Percentiles rank a stretch among this genome's conserved stretches.
These are phyloP conservation scores for Exophiala phaeomuriformis DNA, from an alignment of 2,329 filamentous ascomycete species.

Conservation along the genomic window DNA sequence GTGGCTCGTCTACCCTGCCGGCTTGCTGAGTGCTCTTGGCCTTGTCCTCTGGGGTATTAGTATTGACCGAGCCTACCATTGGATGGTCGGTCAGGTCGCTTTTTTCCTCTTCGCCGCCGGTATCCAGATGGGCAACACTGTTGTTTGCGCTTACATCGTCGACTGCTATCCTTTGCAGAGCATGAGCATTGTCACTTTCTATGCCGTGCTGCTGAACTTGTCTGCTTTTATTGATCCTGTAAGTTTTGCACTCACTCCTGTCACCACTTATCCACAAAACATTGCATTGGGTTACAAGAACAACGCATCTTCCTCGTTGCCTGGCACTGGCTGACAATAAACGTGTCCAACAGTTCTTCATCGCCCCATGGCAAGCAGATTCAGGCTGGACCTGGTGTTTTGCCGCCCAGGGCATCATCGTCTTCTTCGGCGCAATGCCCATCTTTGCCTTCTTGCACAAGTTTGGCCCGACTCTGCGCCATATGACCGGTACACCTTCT, in stretches of 20 bases:
- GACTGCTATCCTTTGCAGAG: constrained; percentile 51
- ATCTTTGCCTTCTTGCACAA: constrained; percentile 36
- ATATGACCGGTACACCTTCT: constrained; percentile 33
- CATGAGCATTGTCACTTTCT: constrained; percentile 50
- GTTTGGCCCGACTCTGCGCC: constrained; percentile 37
- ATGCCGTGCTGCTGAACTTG: constrained; percentile 48
- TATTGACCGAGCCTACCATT: background rate
- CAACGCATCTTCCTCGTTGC: too few relatives aligned
- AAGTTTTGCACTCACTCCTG: constrained; percentile 12
- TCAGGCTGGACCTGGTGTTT: constrained; percentile 48
- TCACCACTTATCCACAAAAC: too few relatives aligned
- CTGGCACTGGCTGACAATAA: background rate
- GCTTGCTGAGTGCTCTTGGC: constrained; percentile 43
- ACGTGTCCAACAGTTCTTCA: constrained; percentile 40
- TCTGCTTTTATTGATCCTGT: constrained; percentile 43
- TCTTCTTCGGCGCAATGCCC: constrained; percentile 36
- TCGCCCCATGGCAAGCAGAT: constrained; percentile 42
- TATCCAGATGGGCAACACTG: constrained; percentile 6
- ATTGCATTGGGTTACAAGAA: too few relatives aligned
- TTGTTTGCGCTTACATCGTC: constrained; percentile 32
- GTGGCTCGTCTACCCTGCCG: constrained; percentile 50
- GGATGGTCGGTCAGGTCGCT: constrained; percentile 4
- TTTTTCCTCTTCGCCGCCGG: constrained; percentile 2
- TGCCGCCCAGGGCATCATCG: constrained; percentile 43
- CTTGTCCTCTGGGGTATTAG: constrained; percentile 51